Percentiles rank a stretch among this genome's conserved stretches.
phyloP scores from a whole-genome alignment of 345 rosid species.

The Bruguiera sexangula region DNA sequence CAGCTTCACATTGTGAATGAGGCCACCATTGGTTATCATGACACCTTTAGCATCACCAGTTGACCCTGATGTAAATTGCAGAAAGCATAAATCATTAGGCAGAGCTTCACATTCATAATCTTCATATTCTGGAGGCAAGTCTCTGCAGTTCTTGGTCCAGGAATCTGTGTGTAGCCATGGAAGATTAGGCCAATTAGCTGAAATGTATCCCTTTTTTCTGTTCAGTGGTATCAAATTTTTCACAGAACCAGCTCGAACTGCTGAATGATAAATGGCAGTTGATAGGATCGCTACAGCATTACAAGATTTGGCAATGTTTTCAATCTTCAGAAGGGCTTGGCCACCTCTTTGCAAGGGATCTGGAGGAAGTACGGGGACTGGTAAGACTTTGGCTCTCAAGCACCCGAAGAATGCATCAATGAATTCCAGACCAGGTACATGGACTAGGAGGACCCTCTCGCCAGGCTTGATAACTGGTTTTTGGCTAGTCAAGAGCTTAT shows the following conservation, averaged over 20 bases:
- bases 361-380: constrained; percentile 72
- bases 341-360: constrained; percentile 72
- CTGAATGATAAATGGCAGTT: constrained; percentile 52
- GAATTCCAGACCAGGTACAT: constrained; percentile 63
- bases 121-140: constrained; percentile 10
- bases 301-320: constrained; percentile 55
- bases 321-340: constrained; percentile 61
- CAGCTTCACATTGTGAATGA: constrained; percentile 61
- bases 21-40: constrained; percentile 61
- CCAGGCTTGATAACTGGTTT: constrained; percentile 54
- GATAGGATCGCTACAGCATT: constrained; percentile 56
- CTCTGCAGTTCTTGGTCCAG: constrained; percentile 46
- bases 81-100: constrained; percentile 49
- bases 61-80: constrained; percentile 71
- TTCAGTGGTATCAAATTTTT: constrained; percentile 44
- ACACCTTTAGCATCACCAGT: constrained; percentile 76
- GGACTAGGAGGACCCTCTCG: constrained; percentile 55
- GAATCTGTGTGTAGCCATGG: constrained; percentile 69
- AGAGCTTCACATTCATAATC: constrained; percentile 28
- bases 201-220: constrained; percentile 29
- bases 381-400: constrained; percentile 56
- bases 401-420: constrained; percentile 69
- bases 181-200: constrained; percentile 57
- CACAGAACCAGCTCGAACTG: constrained; percentile 57
- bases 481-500: constrained; percentile 40